Percentiles rank a stretch among this genome's conserved stretches.
These are phyloP conservation scores for Aspergillus melleus DNA, from an alignment of 2,329 filamentous ascomycete genomes.

Conservation along the genomic window DNA sequence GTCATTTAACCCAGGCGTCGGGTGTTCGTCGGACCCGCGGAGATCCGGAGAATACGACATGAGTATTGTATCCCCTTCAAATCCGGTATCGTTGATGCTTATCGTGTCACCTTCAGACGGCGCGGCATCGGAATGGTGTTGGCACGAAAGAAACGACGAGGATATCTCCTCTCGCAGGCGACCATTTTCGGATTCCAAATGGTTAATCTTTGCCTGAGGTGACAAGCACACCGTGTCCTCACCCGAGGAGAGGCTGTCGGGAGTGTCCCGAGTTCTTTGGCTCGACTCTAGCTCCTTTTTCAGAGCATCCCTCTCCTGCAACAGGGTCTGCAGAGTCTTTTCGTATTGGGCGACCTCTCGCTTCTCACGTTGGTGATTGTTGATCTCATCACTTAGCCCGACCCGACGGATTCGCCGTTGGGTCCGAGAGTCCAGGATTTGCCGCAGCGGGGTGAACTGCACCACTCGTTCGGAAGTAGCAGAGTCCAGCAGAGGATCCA, in stretches of 20 bases:
- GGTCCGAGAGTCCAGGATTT: constrained; percentile 44
- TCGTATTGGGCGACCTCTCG: constrained; percentile 28
- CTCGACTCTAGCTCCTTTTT: constrained; percentile 27
- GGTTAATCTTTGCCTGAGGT: constrained; percentile 16
- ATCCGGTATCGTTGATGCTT: constrained; percentile 29
- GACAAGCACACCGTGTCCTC: constrained; percentile 21
- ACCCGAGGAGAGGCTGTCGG: constrained; percentile 7
- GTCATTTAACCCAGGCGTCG: constrained; percentile 18
- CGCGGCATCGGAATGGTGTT: constrained; percentile 2
- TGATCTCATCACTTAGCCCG: constrained; percentile 49
- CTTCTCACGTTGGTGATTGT: constrained; percentile 44
- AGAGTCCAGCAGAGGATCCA: constrained; percentile 22
- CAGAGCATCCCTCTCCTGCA: constrained; percentile 29
- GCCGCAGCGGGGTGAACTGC: constrained; percentile 47
- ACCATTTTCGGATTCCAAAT: constrained; percentile 22
- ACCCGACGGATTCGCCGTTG: constrained; percentile 46
- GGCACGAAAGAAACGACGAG: constrained; percentile 8
- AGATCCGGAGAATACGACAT: constrained; percentile 35
- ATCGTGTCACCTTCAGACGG: constrained; percentile 26
- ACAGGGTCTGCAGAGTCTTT: constrained; percentile 24
- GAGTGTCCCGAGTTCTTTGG: constrained; percentile 10
- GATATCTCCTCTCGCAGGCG: constrained; percentile 22
- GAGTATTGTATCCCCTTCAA: constrained; percentile 27
- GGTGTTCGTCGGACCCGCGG: constrained; percentile 15
- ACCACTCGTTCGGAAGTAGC: constrained; percentile 31